A percentile compares a stretch with the other conserved stretches of the same genome.
Evolutionary conservation across 441 rosid species (phyloP).

Genomic region (Pelargonium australe): DNA sequence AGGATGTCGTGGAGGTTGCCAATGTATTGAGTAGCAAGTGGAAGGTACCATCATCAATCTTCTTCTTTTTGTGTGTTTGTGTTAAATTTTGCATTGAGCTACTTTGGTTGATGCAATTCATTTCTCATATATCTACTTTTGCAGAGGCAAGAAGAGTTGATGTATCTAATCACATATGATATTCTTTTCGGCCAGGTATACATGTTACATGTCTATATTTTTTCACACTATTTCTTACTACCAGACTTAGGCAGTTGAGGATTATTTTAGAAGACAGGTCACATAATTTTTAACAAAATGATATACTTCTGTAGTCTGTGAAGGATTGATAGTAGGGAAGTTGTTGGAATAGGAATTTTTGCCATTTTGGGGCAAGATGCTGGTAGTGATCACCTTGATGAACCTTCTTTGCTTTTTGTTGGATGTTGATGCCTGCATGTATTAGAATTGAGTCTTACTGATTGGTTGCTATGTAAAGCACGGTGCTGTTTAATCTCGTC

Average conservation of each 20-base stretch:
- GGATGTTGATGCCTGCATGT: too few relatives aligned
- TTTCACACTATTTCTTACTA: neutral
- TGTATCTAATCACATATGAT: slow-evolving; percentile 58
- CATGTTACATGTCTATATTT: neutral
- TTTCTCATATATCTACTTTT: slow-evolving; percentile 7
- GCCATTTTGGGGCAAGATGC: neutral
- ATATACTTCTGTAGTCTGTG: neutral
- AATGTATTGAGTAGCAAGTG: slow-evolving; percentile 54
- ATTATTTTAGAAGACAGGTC: neutral
- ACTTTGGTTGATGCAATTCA: neutral
- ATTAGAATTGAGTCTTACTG: neutral
- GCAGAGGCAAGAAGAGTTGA: slow-evolving; percentile 72
- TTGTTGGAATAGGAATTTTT: neutral
- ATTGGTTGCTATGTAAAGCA: neutral
- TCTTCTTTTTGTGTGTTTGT: neutral
- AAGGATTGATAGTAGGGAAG: neutral
- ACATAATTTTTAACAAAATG: neutral
- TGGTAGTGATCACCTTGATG: too few relatives aligned
- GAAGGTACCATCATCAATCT: slow-evolving; percentile 45
- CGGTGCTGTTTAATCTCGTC: neutral
- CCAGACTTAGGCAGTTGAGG: neutral
- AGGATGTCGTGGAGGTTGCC: slow-evolving; percentile 58
- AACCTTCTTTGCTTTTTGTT: too few relatives aligned
- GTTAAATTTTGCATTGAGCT: neutral
- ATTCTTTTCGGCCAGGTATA: slow-evolving; percentile 76